phyloP scores from a whole-genome alignment of 345 rosid genomes.

The Melaleuca alternifolia region DNA sequence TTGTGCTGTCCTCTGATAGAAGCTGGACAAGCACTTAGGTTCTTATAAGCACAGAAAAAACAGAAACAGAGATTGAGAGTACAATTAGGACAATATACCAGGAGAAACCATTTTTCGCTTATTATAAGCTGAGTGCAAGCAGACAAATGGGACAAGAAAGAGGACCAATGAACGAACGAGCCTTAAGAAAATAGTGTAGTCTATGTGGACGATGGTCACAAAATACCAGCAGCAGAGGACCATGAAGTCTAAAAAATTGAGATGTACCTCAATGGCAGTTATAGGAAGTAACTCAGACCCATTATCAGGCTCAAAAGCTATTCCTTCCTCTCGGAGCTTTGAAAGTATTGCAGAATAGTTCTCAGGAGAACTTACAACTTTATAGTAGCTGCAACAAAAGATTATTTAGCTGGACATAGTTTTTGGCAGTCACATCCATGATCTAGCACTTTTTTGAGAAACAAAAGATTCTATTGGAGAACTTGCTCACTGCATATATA shows the following conservation, averaged over 20 bases:
- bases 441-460: not conserved
- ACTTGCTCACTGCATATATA: not conserved
- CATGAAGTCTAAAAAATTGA: not conserved
- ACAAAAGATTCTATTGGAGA: not conserved
- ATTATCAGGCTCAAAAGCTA: conserved; percentile 73
- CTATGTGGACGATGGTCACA: not conserved
- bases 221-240: not conserved
- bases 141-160: not conserved
- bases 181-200: not conserved
- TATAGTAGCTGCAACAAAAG: conserved; percentile 44
- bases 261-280: conserved; percentile 55
- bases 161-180: not conserved
- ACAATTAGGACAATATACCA: not conserved
- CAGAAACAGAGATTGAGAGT: not conserved
- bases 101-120: not conserved
- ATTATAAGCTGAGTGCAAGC: not conserved
- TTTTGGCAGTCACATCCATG: not conserved
- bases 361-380: conserved; percentile 66
- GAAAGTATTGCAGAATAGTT: conserved; percentile 51
- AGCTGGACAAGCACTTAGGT: not conserved
- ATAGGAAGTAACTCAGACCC: conserved; percentile 88
- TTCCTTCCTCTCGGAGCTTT: conserved; percentile 68
- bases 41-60: not conserved
- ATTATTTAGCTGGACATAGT: not conserved
- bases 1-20: not conserved